Conservation (phyloP, 164 flowering plant genomes). For the Cinnamomum chago region DNA sequence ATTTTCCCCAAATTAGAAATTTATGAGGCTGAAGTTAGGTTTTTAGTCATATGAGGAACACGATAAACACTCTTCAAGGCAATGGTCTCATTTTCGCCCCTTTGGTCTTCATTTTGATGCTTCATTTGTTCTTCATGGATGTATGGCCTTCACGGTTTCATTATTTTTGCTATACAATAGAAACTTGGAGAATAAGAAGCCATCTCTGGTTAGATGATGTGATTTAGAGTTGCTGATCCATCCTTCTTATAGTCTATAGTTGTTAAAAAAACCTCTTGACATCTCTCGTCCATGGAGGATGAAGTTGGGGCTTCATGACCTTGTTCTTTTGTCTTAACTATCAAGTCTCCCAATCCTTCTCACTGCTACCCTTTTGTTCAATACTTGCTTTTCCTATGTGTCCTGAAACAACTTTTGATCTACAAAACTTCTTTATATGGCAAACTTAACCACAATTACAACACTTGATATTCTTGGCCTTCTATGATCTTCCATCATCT, state of each 20-base stretch:
- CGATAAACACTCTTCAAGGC: not conserved
- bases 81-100: not conserved
- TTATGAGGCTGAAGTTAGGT: not conserved
- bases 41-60: constrained; percentile 1
- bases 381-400: not conserved
- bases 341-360: not conserved
- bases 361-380: not conserved
- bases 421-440: not conserved
- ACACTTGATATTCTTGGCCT: not conserved
- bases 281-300: not conserved
- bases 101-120: not conserved
- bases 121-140: not conserved
- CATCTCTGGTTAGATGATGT: not conserved
- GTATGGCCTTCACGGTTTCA: not conserved
- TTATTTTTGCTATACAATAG: not conserved
- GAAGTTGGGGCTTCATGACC: not conserved
- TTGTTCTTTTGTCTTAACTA: not conserved
- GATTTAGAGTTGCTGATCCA: not conserved
- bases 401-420: not conserved
- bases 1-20: not conserved
- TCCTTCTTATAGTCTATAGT: not conserved
- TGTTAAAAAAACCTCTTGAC: not conserved
- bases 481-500: not conserved
- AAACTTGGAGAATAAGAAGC: not conserved
- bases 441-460: not conserved